Base-by-base conservation (phyloP, 2,329 filamentous ascomycete genomes). In the Aspergillus amoenus region DNA sequence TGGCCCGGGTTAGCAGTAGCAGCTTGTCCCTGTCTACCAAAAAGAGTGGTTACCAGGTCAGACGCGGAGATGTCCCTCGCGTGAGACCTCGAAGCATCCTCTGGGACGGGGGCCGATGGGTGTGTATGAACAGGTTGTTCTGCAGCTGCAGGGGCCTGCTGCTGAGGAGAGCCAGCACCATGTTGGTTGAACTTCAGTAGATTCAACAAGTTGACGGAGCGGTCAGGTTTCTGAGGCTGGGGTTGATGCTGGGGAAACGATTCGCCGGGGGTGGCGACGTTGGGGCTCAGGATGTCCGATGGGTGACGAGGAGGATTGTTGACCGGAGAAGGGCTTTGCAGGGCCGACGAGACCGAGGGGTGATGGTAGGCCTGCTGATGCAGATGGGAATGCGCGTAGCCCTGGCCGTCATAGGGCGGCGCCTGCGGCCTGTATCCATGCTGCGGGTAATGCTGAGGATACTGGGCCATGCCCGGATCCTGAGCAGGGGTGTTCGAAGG, bases 171-270 rank as follows among this genome's bases (percentile, higher is more conserved):
- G 51, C 68, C 62, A 54, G 55, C 64, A 32, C 75, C 61, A 40
- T 78, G 73, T 63, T 83, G 78, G 60, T 82, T 86, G 74, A 87
- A 88, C 71, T 86, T 86, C 61, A 90, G 78, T 59, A 89, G 73
- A 66, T 83, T 88, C 58, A 89, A 78, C 62, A 90, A 72, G 66
- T 82, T 84, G 61, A 80, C 79, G 15, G 83, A 82, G 59, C 81
- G 79, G 56, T 80, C 79, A 49, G 74, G 70, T 58, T 77, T 79
- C 44, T 68, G 63, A 21, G 69, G 64, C 61, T 73, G 65, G 64
- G 71, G 57, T 69, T 71, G 67, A 71, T 75, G 52, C 69, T 73
- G 51, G 65, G 72, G 65, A 64, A 70, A 68, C 72, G 72, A 70
- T 64, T 74, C 72, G 46, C 71, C 71, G 34, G 75, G 74, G 56